These are phyloP conservation scores for Leccinum sublutescens DNA, from an alignment of 768 basidiomycete species.

Conservation along the genomic window DNA sequence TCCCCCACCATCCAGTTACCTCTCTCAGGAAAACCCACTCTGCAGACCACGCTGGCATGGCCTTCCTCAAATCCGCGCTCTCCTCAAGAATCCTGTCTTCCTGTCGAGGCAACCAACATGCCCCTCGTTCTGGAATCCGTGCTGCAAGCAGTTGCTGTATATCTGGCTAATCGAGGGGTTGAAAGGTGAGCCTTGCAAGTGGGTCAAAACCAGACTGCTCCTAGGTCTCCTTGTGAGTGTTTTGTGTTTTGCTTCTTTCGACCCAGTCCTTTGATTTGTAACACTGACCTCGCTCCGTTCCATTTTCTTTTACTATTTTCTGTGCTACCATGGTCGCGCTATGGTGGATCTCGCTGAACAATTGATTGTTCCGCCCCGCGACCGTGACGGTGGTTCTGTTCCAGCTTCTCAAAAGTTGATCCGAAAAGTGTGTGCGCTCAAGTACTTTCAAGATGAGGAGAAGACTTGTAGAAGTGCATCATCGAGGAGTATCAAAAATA, in stretches of 20 bases:
- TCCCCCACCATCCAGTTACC: accelerated
- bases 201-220: neutral
- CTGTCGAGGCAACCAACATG: no score
- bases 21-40: no score
- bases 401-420: conserved; percentile 25
- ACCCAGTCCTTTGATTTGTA: neutral
- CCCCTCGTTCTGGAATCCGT: no score
- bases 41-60: no score
- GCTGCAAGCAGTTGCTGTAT: no score
- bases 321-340: neutral
- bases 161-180: neutral
- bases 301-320: neutral
- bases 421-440: conserved; percentile 83
- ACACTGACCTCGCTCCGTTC: neutral
- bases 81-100: no score
- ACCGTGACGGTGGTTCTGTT: no score
- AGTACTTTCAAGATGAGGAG: conserved; percentile 80
- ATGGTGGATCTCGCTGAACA: neutral
- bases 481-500: conserved; percentile 90
- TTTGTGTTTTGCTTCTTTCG: neutral
- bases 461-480: conserved; percentile 93
- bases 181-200: neutral
- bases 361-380: neutral
- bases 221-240: neutral
- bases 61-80: no score